These are phyloP conservation scores for Coemansia sp. DNA, from an alignment of 192 early-diverging fungal genomes.

Conservation along the genomic window DNA sequence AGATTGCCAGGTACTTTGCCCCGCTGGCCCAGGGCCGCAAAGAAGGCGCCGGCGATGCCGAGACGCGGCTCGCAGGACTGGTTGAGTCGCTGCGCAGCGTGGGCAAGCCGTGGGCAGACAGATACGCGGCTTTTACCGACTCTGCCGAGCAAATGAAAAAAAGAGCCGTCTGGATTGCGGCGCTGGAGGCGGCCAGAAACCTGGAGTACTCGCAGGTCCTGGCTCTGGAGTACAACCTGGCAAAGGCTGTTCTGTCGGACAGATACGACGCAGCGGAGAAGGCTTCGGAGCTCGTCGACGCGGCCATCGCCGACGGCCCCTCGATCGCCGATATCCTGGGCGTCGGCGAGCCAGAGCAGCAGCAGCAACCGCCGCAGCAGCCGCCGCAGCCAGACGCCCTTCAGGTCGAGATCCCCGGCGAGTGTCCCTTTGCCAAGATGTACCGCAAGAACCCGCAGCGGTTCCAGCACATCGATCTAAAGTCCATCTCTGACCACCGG, in stretches of 20 bases:
- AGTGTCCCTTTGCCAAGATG: conserved; percentile 51
- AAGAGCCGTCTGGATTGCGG: conserved; percentile 22
- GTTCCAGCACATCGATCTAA: conserved; percentile 37
- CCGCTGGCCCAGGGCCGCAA: conserved; percentile 24
- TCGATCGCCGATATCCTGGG: conserved; percentile 1
- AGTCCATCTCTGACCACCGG: conserved; percentile 24
- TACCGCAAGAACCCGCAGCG: conserved; percentile 43
- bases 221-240: conserved; percentile 18
- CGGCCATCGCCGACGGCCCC: neutral
- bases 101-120: conserved; percentile 26
- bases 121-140: conserved; percentile 8
- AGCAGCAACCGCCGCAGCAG: too few relatives aligned
- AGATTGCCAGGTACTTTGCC: conserved; percentile 34
- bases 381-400: neutral
- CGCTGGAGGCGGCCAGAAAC: conserved; percentile 13
- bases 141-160: neutral
- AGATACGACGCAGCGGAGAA: neutral
- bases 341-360: neutral
- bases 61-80: too few relatives aligned
- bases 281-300: neutral
- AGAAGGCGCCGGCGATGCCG: neutral
- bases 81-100: too few relatives aligned
- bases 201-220: conserved; percentile 31
- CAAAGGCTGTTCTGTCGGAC: neutral
- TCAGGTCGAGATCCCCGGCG: conserved; percentile 19